A percentile compares a stretch with the other conserved stretches of the same genome.
Evolutionary conservation across 805 yeast species (phyloP).

Genomic region (Naumovozyma castellii): DNA sequence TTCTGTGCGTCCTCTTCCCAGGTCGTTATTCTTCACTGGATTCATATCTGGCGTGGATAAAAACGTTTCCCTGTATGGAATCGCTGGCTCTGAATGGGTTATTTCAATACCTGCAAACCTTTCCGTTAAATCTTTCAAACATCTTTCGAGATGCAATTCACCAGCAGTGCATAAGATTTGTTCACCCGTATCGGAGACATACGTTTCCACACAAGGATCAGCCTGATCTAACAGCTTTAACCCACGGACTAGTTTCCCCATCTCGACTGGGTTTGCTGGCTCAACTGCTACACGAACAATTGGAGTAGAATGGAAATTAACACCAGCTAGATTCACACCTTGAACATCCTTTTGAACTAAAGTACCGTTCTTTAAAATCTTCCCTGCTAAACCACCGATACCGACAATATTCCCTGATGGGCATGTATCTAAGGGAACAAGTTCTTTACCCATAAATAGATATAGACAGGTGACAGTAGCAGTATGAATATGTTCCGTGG

Average conservation of each 20-base stretch:
- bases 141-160: constrained; percentile 89
- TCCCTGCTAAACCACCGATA: constrained; percentile 79
- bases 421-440: constrained; percentile 64
- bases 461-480: constrained; percentile 62
- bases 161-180: constrained; percentile 93
- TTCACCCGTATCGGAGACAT: constrained; percentile 83
- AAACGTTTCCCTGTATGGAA: constrained; percentile 87
- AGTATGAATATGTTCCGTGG: constrained; percentile 44
- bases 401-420: constrained; percentile 96
- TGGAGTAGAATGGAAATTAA: constrained; percentile 72
- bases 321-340: constrained; percentile 71
- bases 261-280: constrained; percentile 76
- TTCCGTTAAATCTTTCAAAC: constrained; percentile 80
- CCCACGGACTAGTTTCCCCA: constrained; percentile 69
- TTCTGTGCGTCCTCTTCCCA: constrained; percentile 43
- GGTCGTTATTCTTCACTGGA: constrained; percentile 36
- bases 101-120: constrained; percentile 89
- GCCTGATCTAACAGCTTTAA: constrained; percentile 71
- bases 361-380: constrained; percentile 80
- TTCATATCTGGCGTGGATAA: constrained; percentile 42
- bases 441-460: constrained; percentile 86
- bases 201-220: constrained; percentile 90
- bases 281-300: constrained; percentile 94
- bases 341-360: constrained; percentile 45
- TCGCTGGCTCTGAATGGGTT: constrained; percentile 80